Conservation (phyloP, 1,284 basidiomycete genomes). For the Ganoderma lucidum region DNA sequence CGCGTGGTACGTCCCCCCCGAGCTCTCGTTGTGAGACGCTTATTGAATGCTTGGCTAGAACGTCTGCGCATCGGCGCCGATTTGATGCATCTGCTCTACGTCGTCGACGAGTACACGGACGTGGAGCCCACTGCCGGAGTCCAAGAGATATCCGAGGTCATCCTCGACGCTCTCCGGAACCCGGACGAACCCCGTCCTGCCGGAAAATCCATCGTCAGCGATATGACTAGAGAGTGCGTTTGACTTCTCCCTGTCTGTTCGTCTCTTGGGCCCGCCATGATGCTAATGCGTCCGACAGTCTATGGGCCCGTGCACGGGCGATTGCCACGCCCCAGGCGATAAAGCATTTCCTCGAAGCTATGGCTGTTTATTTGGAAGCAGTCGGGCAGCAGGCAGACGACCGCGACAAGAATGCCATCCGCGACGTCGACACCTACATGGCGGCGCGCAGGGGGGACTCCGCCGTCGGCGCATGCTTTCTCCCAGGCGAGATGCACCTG, state of each 20-base stretch:
- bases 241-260: neutral
- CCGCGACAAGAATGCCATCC: neutral
- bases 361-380: neutral
- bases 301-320: neutral
- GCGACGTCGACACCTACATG: neutral
- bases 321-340: neutral
- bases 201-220: neutral
- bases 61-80: conserved; percentile 44
- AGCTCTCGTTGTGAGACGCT: neutral
- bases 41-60: conserved; percentile 11
- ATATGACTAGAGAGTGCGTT: conserved; percentile 4
- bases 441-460: neutral
- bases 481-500: conserved; percentile 3
- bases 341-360: neutral
- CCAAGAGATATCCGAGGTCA: conserved; percentile 22
- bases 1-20: conserved; percentile 28
- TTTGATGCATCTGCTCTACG: conserved; percentile 51
- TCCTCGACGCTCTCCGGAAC: conserved; percentile 12
- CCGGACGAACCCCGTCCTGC: conserved; percentile 14
- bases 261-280: neutral
- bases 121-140: conserved; percentile 37
- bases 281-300: neutral
- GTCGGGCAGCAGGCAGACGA: neutral
- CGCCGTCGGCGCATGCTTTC: neutral
- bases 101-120: conserved; percentile 53